These are phyloP conservation scores for Venturia asperata DNA, from an alignment of 2,329 filamentous ascomycete species.

Conservation along the genomic window DNA sequence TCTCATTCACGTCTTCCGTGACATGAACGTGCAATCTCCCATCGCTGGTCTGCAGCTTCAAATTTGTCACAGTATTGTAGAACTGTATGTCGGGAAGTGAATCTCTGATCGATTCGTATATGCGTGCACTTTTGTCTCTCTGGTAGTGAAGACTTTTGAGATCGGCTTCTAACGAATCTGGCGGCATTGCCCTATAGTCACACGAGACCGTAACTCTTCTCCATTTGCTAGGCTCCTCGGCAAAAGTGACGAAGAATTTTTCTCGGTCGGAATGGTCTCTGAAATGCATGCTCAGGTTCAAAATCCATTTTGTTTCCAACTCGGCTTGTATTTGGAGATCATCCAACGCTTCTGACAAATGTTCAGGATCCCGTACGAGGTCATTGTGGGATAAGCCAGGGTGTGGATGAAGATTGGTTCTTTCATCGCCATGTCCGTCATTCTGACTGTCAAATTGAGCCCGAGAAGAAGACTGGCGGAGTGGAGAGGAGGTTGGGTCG, in stretches of 20 bases:
- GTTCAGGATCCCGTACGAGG: slow-evolving; percentile 11
- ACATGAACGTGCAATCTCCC: slow-evolving; percentile 91
- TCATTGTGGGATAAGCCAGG: slow-evolving; percentile 4
- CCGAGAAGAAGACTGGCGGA: neutral
- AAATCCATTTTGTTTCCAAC: slow-evolving; percentile 82
- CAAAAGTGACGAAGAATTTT: slow-evolving; percentile 97
- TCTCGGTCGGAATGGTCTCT: slow-evolving; percentile 85
- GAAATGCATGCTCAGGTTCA: slow-evolving; percentile 98
- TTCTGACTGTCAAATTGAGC: neutral
- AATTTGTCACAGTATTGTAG: slow-evolving; percentile 90
- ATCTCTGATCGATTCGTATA: slow-evolving; percentile 90
- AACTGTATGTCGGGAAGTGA: slow-evolving; percentile 92
- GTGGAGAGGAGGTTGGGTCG: neutral
- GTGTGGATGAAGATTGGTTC: neutral
- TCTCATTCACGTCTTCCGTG: slow-evolving; percentile 94
- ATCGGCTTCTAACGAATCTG: slow-evolving; percentile 78
- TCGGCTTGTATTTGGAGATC: slow-evolving; percentile 67
- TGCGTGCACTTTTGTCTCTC: slow-evolving; percentile 83
- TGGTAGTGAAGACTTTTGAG: slow-evolving; percentile 72
- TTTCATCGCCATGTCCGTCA: neutral
- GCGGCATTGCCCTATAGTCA: slow-evolving; percentile 76
- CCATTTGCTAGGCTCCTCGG: slow-evolving; percentile 71
- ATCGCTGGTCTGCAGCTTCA: slow-evolving; percentile 84
- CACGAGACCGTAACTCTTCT: slow-evolving; percentile 85
- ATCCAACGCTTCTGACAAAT: slow-evolving; percentile 35